A percentile compares a stretch with the other conserved stretches of the same genome.
These are phyloP conservation scores for Aphanocladium album DNA, from an alignment of 2,329 filamentous ascomycete species.

Conservation along the genomic window DNA sequence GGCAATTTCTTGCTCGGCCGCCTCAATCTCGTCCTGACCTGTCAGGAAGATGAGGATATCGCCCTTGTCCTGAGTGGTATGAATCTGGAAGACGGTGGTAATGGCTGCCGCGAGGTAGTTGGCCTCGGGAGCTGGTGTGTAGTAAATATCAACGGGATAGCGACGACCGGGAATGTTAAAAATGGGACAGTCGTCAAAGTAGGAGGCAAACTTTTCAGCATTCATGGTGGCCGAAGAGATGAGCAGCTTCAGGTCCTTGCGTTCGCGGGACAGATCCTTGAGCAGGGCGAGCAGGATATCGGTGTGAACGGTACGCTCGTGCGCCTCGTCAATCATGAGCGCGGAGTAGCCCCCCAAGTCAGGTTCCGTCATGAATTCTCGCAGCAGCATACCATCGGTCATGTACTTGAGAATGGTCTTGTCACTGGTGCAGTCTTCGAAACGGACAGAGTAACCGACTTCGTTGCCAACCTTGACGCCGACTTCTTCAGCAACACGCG, in stretches of 20 bases:
- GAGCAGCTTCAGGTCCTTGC: slow-evolving; percentile 81
- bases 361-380: slow-evolving; percentile 86
- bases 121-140: slow-evolving; percentile 83
- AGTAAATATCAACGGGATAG: slow-evolving; percentile 88
- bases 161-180: slow-evolving; percentile 89
- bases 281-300: slow-evolving; percentile 85
- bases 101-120: slow-evolving; percentile 91
- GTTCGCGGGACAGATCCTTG: slow-evolving; percentile 78
- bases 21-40: slow-evolving; percentile 93
- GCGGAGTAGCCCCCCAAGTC: slow-evolving; percentile 77
- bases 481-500: slow-evolving; percentile 91
- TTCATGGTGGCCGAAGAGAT: slow-evolving; percentile 96
- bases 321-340: slow-evolving; percentile 95
- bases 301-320: slow-evolving; percentile 87
- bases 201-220: slow-evolving; percentile 83
- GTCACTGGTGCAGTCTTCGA: slow-evolving; percentile 86
- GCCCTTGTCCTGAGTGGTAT: slow-evolving; percentile 76
- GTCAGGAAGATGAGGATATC: slow-evolving; percentile 95
- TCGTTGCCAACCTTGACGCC: slow-evolving; percentile 85
- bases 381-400: slow-evolving; percentile 92
- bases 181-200: slow-evolving; percentile 88
- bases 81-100: slow-evolving; percentile 92
- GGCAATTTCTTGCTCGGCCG: slow-evolving; percentile 74
- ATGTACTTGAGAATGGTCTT: slow-evolving; percentile 93
- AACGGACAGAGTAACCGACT: slow-evolving; percentile 91